Percentiles rank a stretch among this genome's conserved stretches.
These are phyloP conservation scores for Suhomyces kunorum DNA, from an alignment of 1,139 yeast genomes.

Conservation along the genomic window DNA sequence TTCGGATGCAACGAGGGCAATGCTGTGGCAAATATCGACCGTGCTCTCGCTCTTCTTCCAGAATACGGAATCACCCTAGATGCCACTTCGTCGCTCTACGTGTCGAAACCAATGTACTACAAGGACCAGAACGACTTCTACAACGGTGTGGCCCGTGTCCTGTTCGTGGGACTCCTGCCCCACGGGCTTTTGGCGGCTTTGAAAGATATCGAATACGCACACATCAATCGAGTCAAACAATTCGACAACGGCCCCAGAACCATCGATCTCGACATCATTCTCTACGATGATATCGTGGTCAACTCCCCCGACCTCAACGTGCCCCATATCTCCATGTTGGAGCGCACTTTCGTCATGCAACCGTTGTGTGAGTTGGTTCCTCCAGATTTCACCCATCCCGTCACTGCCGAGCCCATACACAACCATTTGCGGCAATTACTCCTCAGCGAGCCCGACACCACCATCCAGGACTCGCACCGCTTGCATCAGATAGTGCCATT, in stretches of 20 bases:
- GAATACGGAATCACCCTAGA: conserved; percentile 47
- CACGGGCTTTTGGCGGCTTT: conserved; percentile 58
- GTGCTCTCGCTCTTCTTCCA: conserved; percentile 56
- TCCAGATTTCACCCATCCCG: conserved; percentile 70
- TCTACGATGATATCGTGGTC: conserved; percentile 61
- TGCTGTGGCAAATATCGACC: conserved; percentile 58
- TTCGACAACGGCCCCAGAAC: conserved; percentile 90
- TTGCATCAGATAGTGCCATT: conserved; percentile 50
- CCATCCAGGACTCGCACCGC: conserved; percentile 49
- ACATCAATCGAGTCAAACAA: conserved; percentile 69
- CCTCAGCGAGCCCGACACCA: conserved; percentile 31
- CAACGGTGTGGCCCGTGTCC: conserved; percentile 78
- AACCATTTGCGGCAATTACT: conserved; percentile 65
- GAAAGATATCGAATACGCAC: conserved; percentile 76
- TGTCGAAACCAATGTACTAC: conserved; percentile 91
- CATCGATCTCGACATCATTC: conserved; percentile 82
- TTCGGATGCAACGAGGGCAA: conserved; percentile 89
- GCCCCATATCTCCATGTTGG: conserved; percentile 88
- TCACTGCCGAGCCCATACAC: conserved; percentile 77
- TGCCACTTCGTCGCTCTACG: conserved; percentile 75
- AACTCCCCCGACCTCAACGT: conserved; percentile 62
- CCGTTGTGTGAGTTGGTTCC: conserved; percentile 82
- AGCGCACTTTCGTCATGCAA: conserved; percentile 83
- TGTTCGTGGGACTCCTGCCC: conserved; percentile 56
- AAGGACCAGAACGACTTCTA: conserved; percentile 78